Conservation (phyloP, 768 basidiomycete species). For the Mrakia gelida region DNA sequence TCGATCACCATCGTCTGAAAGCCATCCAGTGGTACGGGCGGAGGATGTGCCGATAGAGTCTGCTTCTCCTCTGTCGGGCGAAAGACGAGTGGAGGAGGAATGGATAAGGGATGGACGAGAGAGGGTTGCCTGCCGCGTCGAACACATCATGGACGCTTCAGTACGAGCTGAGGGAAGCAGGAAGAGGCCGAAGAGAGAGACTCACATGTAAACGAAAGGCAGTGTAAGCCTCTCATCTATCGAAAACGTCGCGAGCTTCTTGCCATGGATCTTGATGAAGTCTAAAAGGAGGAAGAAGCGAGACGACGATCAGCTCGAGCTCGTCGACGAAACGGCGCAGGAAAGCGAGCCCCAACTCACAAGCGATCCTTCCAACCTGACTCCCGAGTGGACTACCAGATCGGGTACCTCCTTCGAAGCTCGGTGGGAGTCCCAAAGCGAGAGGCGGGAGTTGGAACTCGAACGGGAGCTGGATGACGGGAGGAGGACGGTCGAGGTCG, state of each 20-base stretch:
- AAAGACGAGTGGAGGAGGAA: background rate
- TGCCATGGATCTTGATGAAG: slow-evolving; percentile 18
- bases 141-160: background rate
- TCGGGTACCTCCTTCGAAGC: slow-evolving; percentile 13
- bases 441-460: background rate
- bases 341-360: background rate
- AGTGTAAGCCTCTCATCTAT: slow-evolving; percentile 6
- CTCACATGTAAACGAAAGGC: slow-evolving; percentile 12
- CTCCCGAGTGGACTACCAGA: background rate
- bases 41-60: background rate
- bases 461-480: background rate
- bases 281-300: background rate
- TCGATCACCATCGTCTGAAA: slow-evolving; percentile 2
- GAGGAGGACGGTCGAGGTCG: background rate
- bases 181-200: background rate
- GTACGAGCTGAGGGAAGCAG: background rate
- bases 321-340: too few species aligned
- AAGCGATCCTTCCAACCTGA: slow-evolving; percentile 14
- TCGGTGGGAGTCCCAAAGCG: background rate
- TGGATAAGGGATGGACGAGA: background rate
- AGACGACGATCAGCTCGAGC: background rate
- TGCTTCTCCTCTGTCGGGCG: background rate
- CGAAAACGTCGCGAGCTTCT: background rate
- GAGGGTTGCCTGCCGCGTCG: slow-evolving; percentile 8
- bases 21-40: background rate